Base-by-base conservation (phyloP, 768 basidiomycete genomes). In the Suillus bovinus region DNA sequence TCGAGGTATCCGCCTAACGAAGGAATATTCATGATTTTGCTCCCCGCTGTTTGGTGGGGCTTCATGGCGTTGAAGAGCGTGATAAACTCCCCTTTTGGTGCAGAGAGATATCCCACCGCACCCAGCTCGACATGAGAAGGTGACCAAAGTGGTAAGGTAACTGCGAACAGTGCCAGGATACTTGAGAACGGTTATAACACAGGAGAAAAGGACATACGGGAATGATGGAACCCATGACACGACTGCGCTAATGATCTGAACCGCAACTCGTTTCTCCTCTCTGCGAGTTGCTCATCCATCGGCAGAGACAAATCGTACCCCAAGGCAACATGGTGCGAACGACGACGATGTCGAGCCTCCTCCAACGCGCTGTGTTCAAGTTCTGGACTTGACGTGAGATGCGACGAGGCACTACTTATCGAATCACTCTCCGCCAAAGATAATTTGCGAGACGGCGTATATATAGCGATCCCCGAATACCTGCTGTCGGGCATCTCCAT, bases 201-300 rank as follows among this genome's bases (percentile, higher is more conserved):
- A 39, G 11, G 39, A 55, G 14, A 57, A 56, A 58, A 59, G 2
- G 57, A 76, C 88, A 66, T 68, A 91, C 90, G 69, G 16, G 87
- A 85, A 24, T 82, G 80, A 70, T 94, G 87, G 74, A 86, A 93
- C 29, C 82, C 78, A 64, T 93, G 92, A 47, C 79, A 81, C 53
- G 89, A 74, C 24, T 58, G 64, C 8, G 58, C 50, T 60, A 89
- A 75, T 63, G 88, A 77, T 34, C 91, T 77, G 70, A 93, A 94
- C 62, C 84, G 79, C 63, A 85, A 77, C 75, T 93, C 92, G 61
- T 88, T 81, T 64, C 78, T 78, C 47, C 77, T 72, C 52, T 83
- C 79, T 17, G 77, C 70, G n/a, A 77, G 69, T 7, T 64, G 63
- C 20, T 78, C 76, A 53, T 83, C 78, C 29, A 64, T 67, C 1